Evolutionary conservation across 768 basidiomycete species (phyloP), one percentile per base, ranked within the genome.

Genomic region (Mycena sanguinolenta): DNA sequence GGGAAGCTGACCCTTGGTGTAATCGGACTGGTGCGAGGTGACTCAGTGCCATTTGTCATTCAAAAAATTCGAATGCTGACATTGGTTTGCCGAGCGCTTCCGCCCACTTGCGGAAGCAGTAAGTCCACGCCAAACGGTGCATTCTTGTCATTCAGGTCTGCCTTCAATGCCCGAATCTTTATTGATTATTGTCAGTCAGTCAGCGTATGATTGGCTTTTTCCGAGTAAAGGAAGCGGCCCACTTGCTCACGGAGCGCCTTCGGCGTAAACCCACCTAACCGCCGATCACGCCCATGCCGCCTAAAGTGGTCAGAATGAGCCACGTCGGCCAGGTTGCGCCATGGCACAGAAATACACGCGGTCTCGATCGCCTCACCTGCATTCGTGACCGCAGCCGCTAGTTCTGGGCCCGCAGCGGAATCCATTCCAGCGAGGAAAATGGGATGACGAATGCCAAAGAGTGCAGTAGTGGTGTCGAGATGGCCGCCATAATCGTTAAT

Each of bases 301-400:
- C 69, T 70, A 25, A 12, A 16, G 23, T 0, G 19, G 21, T 17
- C 0, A 38, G 30, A 63, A n/a, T n/a, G n/a, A 34, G 42, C 12
- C 17, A 5, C 16, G n/a, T 19, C n/a, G 36, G 32, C 23, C 4
- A 17, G 17, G 7, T 44, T 38, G 36, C 36, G 36, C 36, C 36
- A 6, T 38, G 8, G 14, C 6, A 14, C 36, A 38, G 36, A 38
- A 38, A 38, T 14, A 7, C 17, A 17, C 9, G 6, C 16, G 42
- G 16, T 19, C 42, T 12, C 42, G 7, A 44, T 19, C 14, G 34
- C 23, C 55, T 3, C 17, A 57, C 96, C 96, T 30, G 95, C 96
- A 76, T 97, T 98, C 52, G 95, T 95, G 66, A 97, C 96, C 44
- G 95, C 96, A 46, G 96, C 96, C 21, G 95, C 96, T 28, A 97